phyloP scores from a whole-genome alignment of 768 basidiomycete species.

The Lentinula guzmanii region DNA sequence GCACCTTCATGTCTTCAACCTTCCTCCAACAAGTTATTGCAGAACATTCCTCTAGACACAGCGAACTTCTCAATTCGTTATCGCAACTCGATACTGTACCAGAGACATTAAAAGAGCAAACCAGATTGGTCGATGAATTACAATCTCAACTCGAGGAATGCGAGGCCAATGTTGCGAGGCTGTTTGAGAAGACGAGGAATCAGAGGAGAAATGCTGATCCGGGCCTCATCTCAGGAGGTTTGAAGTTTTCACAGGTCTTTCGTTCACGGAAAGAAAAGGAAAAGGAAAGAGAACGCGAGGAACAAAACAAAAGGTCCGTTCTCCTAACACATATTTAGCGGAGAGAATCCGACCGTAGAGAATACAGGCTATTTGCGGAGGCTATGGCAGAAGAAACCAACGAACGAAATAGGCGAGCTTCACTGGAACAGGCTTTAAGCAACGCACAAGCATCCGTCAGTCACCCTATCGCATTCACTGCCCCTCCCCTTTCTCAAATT shows the following conservation, averaged over 20 bases:
- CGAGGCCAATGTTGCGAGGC: conserved; percentile 1
- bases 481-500: not conserved
- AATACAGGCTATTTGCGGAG: not conserved
- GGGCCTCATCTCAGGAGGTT: not conserved
- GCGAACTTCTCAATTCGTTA: not conserved
- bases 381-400: conserved; percentile 3
- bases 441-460: conserved; percentile 1
- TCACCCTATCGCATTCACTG: not conserved
- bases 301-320: not conserved
- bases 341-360: not conserved
- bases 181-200: conserved; percentile 1
- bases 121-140: not conserved
- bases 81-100: not conserved
- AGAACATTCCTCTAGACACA: conserved; percentile 3
- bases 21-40: conserved; percentile 4
- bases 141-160: not conserved
- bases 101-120: not conserved
- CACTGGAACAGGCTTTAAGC: not conserved
- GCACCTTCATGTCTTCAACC: conserved; percentile 4
- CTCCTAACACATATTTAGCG: not conserved
- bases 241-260: not conserved
- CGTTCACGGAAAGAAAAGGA: not conserved
- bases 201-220: conserved; percentile 2
- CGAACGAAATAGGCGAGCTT: not conserved
- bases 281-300: not conserved